Percentiles rank a stretch among this genome's conserved stretches.
Conservation (phyloP, 805 yeast genomes). For the Ogataea chonburiensis region DNA sequence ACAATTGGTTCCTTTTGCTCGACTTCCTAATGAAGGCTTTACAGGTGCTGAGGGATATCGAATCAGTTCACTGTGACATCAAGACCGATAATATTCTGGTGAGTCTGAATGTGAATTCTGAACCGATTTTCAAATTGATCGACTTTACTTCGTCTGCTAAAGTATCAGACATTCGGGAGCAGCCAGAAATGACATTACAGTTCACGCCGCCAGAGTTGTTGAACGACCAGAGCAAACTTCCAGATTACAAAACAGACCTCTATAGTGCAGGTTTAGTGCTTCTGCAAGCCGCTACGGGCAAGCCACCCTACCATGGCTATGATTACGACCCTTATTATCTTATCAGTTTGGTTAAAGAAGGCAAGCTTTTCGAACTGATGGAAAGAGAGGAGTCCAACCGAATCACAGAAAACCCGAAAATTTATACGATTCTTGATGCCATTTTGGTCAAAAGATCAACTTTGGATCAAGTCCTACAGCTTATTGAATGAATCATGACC, state of each 20-base stretch:
- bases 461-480: conserved; percentile 21
- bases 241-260: conserved; percentile 40
- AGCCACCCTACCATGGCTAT: conserved; percentile 40
- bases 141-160: conserved; percentile 46
- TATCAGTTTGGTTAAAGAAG: conserved; percentile 34
- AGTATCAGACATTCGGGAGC: conserved; percentile 20
- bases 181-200: conserved; percentile 38
- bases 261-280: conserved; percentile 48
- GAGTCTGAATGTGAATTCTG: conserved; percentile 19
- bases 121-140: conserved; percentile 38
- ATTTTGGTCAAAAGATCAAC: conserved; percentile 32
- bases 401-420: conserved; percentile 21
- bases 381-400: conserved; percentile 27
- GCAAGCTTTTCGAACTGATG: conserved; percentile 34
- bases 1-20: conserved; percentile 36
- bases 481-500: conserved; percentile 5
- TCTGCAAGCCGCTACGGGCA: conserved; percentile 45
- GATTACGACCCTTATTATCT: conserved; percentile 32
- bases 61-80: conserved; percentile 46
- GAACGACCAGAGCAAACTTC: conserved; percentile 24
- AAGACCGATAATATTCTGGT: conserved; percentile 46
- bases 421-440: conserved; percentile 25
- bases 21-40: conserved; percentile 29
- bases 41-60: conserved; percentile 25
- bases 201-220: conserved; percentile 50